Conservation (phyloP, 208 protist species). For the Polymyxa betae region DNA sequence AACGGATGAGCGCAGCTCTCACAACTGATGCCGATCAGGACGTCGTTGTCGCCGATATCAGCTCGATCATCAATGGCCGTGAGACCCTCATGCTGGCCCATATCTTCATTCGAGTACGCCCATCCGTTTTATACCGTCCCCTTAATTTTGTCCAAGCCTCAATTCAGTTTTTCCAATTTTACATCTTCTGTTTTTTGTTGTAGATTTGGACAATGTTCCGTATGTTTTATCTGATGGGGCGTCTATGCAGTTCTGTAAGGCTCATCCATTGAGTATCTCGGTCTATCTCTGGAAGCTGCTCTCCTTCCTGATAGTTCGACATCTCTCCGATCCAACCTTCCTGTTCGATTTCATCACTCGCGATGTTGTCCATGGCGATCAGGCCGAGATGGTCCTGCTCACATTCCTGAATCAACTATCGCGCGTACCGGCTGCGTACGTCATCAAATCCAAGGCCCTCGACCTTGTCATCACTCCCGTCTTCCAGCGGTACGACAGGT, state of each 20-base stretch:
- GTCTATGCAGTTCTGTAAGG: constrained; percentile 19
- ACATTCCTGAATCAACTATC: not conserved
- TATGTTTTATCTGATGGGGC: not conserved
- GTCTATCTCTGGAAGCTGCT: constrained; percentile 73
- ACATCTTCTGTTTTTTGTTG: too few relatives aligned
- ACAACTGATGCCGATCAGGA: not conserved
- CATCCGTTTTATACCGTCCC: too few relatives aligned
- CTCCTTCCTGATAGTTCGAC: constrained; percentile 66
- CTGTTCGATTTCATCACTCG: constrained; percentile 71
- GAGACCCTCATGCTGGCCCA: not conserved
- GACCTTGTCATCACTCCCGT: constrained; percentile 76
- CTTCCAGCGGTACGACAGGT: constrained; percentile 57
- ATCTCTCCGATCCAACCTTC: constrained; percentile 71
- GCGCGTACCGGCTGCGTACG: not conserved
- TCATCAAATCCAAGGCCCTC: constrained; percentile 75
- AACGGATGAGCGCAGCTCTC: not conserved
- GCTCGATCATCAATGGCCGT: not conserved
- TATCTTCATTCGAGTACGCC: too few relatives aligned
- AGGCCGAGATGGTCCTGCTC: not conserved
- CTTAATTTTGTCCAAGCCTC: too few relatives aligned
- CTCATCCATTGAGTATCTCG: constrained; percentile 1
- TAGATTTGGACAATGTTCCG: not conserved
- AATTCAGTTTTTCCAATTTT: too few relatives aligned
- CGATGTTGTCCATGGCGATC: constrained; percentile 63
- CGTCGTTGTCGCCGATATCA: not conserved